phyloP scores from a whole-genome alignment of 2,329 filamentous ascomycete species.

The Colletotrichum cordylinicola region DNA sequence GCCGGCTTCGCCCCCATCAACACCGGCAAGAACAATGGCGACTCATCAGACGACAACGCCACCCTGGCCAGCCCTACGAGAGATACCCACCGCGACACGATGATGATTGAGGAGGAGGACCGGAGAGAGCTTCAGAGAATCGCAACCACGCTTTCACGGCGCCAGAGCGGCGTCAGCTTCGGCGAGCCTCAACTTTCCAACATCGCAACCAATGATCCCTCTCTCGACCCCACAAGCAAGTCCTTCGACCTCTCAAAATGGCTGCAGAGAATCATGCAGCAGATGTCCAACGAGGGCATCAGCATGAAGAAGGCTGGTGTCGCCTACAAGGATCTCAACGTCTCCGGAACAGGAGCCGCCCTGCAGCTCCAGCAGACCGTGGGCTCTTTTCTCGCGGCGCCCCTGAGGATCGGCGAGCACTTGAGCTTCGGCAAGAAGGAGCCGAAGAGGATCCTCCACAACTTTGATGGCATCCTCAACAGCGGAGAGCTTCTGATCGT shows the following conservation, averaged over 20 bases:
- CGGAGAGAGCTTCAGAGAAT: conserved; percentile 43
- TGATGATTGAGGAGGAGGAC: conserved; percentile 35
- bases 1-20: conserved; percentile 10
- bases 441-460: conserved; percentile 65
- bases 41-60: conserved; percentile 3
- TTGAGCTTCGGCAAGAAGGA: conserved; percentile 51
- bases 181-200: conserved; percentile 9
- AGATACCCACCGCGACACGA: conserved; percentile 10
- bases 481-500: conserved; percentile 73
- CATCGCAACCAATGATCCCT: conserved; percentile 29
- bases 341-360: conserved; percentile 70
- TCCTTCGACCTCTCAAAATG: conserved; percentile 48
- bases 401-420: conserved; percentile 61
- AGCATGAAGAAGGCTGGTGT: conserved; percentile 62
- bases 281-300: conserved; percentile 61
- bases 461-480: conserved; percentile 69
- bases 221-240: conserved; percentile 41
- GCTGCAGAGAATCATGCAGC: conserved; percentile 42
- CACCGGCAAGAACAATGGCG: conserved; percentile 1
- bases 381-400: conserved; percentile 61
- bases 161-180: conserved; percentile 32
- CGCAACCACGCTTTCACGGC: conserved; percentile 43
- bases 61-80: not conserved
- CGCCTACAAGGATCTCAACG: conserved; percentile 68
- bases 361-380: conserved; percentile 75